These are phyloP conservation scores for Penicillium parvum DNA, from an alignment of 495 filamentous ascomycete genomes.

Conservation along the genomic window DNA sequence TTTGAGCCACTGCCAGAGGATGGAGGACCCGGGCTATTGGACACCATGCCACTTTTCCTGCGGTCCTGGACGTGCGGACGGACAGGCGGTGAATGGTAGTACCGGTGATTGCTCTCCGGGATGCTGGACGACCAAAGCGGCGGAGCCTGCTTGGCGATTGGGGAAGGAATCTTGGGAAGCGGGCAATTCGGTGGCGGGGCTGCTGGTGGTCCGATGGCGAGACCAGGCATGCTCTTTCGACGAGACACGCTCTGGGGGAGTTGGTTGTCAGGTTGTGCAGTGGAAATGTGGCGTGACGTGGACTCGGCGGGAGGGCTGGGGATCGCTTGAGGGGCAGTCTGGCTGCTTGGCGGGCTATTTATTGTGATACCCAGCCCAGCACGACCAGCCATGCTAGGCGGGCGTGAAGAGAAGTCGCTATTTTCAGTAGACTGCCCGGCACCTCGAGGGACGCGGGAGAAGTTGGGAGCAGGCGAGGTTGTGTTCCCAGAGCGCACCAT, in stretches of 20 bases:
- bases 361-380: conserved; percentile 14
- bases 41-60: conserved; percentile 7
- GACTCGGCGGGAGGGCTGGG: conserved; percentile 6
- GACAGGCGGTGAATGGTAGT: conserved; percentile 18
- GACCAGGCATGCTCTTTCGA: conserved; percentile 55
- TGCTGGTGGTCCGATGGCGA: conserved; percentile 55
- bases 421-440: conserved; percentile 10
- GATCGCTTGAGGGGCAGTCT: background rate
- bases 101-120: conserved; percentile 7
- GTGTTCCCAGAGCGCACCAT: conserved; percentile 15
- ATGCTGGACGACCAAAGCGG: conserved; percentile 1
- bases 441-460: conserved; percentile 23
- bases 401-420: conserved; percentile 14
- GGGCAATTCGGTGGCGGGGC: conserved; percentile 61
- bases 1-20: conserved; percentile 2
- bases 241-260: conserved; percentile 15
- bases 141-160: conserved; percentile 12
- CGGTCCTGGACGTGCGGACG: conserved; percentile 15
- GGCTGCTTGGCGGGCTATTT: conserved; percentile 1
- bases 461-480: conserved; percentile 9
- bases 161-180: conserved; percentile 55
- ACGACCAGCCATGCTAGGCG: conserved; percentile 18
- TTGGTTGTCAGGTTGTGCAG: conserved; percentile 5
- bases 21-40: background rate
- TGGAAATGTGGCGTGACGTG: conserved; percentile 8